Evolutionary conservation across 1,284 basidiomycete species (phyloP).

Genomic region (Ganoderma boninense): DNA sequence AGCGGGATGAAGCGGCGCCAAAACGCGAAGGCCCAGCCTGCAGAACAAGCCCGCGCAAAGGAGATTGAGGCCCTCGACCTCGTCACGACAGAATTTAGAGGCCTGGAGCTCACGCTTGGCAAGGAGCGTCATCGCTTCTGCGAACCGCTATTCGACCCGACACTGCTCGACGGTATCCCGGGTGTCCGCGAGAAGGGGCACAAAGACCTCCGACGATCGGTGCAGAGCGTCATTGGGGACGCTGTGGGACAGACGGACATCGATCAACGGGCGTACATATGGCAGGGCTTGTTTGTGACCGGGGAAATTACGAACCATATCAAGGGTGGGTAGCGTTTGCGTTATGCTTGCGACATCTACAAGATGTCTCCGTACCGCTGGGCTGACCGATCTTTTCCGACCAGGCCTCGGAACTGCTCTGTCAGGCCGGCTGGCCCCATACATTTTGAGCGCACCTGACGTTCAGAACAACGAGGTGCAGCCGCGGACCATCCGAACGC

Average conservation of each 20-base stretch:
- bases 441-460: constrained; percentile 72
- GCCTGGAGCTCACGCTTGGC: constrained; percentile 79
- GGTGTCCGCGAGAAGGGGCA: constrained; percentile 30
- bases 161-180: constrained; percentile 52
- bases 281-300: constrained; percentile 85
- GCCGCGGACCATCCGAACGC: constrained; percentile 67
- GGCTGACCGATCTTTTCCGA: constrained; percentile 9
- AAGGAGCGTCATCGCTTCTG: constrained; percentile 91
- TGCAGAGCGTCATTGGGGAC: constrained; percentile 73
- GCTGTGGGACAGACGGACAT: constrained; percentile 66
- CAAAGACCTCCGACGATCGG: constrained; percentile 47
- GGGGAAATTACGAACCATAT: constrained; percentile 82
- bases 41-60: constrained; percentile 79
- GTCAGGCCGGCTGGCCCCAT: constrained; percentile 78
- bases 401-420: constrained; percentile 76
- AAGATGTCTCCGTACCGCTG: neutral
- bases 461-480: constrained; percentile 76
- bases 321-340: constrained; percentile 63
- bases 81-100: constrained; percentile 76
- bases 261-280: constrained; percentile 76
- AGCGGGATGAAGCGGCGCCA: constrained; percentile 81
- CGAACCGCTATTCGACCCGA: constrained; percentile 88
- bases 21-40: constrained; percentile 78
- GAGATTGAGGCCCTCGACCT: constrained; percentile 87
- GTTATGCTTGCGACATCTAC: constrained; percentile 9